Conservation (phyloP, 768 basidiomycete species). For the Gloeostereum incarnatum region DNA sequence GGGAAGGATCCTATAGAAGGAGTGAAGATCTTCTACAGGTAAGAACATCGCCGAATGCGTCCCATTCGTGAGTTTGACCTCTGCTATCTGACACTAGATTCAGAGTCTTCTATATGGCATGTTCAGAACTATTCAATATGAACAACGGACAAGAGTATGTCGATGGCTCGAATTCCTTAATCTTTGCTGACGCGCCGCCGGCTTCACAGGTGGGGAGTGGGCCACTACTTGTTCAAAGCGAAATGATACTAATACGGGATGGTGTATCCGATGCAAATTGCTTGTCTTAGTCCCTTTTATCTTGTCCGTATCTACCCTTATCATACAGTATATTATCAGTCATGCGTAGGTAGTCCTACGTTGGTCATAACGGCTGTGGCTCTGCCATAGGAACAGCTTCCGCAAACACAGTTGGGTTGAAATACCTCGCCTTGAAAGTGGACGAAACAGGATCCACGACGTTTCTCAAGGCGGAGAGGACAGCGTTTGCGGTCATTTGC, state of each 20-base stretch:
- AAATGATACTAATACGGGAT: too few species aligned
- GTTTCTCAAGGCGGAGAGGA: constrained; percentile 68
- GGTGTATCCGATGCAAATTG: too few species aligned
- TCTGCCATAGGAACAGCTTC: too few species aligned
- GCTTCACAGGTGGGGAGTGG: constrained; percentile 40
- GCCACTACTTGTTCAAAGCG: constrained; percentile 44
- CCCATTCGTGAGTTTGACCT: background rate
- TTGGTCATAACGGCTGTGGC: too few species aligned
- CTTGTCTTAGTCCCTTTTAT: too few species aligned
- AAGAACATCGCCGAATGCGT: too few species aligned
- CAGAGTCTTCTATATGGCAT: constrained; percentile 65
- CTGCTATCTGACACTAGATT: constrained; percentile 26
- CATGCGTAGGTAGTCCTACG: too few species aligned
- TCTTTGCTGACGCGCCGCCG: background rate
- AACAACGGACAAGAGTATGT: constrained; percentile 55
- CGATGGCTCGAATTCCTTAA: constrained; percentile 9
- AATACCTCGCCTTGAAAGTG: constrained; percentile 35
- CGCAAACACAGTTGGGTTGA: too few species aligned
- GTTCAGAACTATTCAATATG: constrained; percentile 58
- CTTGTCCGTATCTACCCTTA: too few species aligned
- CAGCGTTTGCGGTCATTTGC: constrained; percentile 86
- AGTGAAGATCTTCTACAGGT: constrained; percentile 51
- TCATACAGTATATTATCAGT: too few species aligned
- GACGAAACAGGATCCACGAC: constrained; percentile 62
- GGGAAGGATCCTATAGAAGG: constrained; percentile 40